phyloP scores from a whole-genome alignment of 2,329 filamentous ascomycete species.

The Thelonectria discophora region DNA sequence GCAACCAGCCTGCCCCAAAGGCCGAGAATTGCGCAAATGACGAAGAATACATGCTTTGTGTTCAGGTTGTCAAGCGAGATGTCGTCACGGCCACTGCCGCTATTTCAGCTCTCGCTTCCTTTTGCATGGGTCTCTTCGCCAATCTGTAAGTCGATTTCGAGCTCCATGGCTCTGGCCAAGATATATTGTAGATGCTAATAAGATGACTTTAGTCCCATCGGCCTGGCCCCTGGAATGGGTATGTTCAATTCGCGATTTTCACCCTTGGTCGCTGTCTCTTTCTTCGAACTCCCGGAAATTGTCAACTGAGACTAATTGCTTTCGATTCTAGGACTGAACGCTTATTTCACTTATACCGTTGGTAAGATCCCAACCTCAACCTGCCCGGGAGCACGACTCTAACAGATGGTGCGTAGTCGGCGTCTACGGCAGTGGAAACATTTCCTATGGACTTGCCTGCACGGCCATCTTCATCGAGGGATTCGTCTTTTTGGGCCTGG shows the following conservation, averaged over 20 bases:
- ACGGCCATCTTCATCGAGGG: conserved; percentile 92
- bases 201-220: conserved; percentile 44
- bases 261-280: background rate
- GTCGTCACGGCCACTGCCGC: conserved; percentile 86
- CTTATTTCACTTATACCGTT: conserved; percentile 81
- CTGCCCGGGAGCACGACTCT: background rate
- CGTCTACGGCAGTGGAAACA: conserved; percentile 74
- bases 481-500: conserved; percentile 83
- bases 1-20: conserved; percentile 57
- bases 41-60: conserved; percentile 70
- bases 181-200: conserved; percentile 9
- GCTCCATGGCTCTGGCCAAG: background rate
- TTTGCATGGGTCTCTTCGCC: conserved; percentile 83
- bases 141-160: conserved; percentile 65
- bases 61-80: conserved; percentile 74
- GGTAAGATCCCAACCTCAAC: conserved; percentile 35
- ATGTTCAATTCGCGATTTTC: conserved; percentile 22
- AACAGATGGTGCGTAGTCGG: conserved; percentile 62
- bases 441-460: conserved; percentile 79
- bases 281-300: conserved; percentile 12
- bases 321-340: conserved; percentile 68
- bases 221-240: conserved; percentile 56
- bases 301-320: background rate
- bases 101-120: conserved; percentile 80
- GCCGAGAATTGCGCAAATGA: conserved; percentile 64